These are phyloP conservation scores for Colletotrichum chrysophilum DNA, from an alignment of 2,329 filamentous ascomycete genomes.

Conservation along the genomic window DNA sequence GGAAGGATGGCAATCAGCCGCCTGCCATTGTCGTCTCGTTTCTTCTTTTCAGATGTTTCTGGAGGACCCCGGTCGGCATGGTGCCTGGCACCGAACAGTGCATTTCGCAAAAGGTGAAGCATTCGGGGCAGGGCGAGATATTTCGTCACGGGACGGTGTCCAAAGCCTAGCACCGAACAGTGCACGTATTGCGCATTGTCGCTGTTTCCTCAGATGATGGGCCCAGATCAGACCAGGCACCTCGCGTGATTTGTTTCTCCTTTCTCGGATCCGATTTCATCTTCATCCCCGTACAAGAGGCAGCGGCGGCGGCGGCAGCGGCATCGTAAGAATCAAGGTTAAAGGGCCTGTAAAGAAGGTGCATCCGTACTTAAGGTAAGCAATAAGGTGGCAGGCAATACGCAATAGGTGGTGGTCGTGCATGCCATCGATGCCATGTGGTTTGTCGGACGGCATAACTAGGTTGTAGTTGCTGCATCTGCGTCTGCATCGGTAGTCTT, in stretches of 20 bases:
- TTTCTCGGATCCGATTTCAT: slow-evolving; percentile 2
- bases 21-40: neutral
- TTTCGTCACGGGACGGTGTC: neutral
- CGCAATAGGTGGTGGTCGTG: neutral
- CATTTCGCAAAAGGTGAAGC: neutral
- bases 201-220: neutral
- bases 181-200: neutral
- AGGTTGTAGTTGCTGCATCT: neutral
- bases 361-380: neutral
- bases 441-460: neutral
- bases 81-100: neutral
- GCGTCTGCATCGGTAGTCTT: neutral
- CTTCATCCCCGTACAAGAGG: neutral
- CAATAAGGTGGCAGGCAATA: neutral
- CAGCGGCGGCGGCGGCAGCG: neutral
- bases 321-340: neutral
- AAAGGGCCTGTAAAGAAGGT: neutral
- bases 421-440: neutral
- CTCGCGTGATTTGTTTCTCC: neutral
- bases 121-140: neutral
- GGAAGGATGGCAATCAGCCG: neutral
- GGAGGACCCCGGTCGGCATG: neutral
- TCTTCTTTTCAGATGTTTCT: neutral
- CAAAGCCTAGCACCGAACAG: neutral
- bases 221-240: neutral